A percentile compares a stretch with the other conserved stretches of the same genome.
phyloP scores from a whole-genome alignment of 768 basidiomycete genomes.

The Suillus clintonianus region DNA sequence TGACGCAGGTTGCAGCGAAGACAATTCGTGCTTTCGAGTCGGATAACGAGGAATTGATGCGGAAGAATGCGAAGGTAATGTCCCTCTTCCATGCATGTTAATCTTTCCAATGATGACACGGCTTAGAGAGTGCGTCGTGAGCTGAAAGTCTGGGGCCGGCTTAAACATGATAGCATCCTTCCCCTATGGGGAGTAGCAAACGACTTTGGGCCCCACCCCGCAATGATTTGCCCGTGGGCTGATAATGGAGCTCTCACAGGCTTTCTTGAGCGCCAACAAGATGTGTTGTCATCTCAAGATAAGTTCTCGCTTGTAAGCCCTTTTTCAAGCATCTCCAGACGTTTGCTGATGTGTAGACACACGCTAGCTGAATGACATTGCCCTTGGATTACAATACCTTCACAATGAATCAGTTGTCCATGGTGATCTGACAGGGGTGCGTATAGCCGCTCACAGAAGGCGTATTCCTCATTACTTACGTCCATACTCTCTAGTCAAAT shows the following conservation, averaged over 20 bases:
- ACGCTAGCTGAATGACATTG: constrained; percentile 11
- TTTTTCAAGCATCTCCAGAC: neutral
- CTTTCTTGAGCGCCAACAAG: constrained; percentile 12
- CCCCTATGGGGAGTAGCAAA: constrained; percentile 19
- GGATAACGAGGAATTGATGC: neutral
- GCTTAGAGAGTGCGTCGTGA: constrained; percentile 20
- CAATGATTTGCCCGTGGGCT: constrained; percentile 25
- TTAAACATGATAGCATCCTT: constrained; percentile 21
- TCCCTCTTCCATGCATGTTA: neutral
- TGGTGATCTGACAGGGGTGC: constrained; percentile 9
- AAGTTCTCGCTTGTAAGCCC: constrained; percentile 19
- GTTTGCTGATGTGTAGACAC: neutral
- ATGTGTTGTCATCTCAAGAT: constrained; percentile 7
- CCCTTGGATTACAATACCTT: constrained; percentile 12
- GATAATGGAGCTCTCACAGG: constrained; percentile 16
- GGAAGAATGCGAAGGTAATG: constrained; percentile 8
- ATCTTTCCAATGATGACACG: neutral
- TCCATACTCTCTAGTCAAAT: neutral
- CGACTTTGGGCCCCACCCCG: constrained; percentile 20
- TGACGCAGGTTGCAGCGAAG: constrained; percentile 4
- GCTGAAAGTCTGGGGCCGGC: constrained; percentile 22
- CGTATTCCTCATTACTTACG: neutral
- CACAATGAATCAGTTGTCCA: constrained; percentile 7
- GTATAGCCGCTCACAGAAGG: neutral
- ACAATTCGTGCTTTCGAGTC: neutral